Conservation (phyloP, 768 basidiomycete species). For the Suillus weaverae region DNA sequence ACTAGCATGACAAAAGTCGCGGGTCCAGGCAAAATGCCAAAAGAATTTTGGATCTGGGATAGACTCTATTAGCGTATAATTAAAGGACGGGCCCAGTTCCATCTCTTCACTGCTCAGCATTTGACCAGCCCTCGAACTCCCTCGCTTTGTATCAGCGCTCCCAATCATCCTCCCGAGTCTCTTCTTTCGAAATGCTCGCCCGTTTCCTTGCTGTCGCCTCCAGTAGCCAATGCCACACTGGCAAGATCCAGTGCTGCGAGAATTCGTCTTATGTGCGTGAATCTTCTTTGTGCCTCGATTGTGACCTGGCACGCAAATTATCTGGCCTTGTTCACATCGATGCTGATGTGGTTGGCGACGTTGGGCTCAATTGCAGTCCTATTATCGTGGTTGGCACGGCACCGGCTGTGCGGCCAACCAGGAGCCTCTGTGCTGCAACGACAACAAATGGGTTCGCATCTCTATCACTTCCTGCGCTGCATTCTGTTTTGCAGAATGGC, state of each 20-base stretch:
- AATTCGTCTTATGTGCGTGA: background rate
- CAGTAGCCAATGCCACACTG: constrained; percentile 27
- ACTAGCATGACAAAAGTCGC: too few relatives aligned
- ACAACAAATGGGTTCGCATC: constrained; percentile 19
- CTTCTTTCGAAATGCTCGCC: background rate
- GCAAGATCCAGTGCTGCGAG: constrained; percentile 31
- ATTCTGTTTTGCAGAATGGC: background rate
- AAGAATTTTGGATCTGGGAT: too few relatives aligned
- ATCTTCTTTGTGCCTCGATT: constrained; percentile 16
- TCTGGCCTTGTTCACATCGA: constrained; percentile 8
- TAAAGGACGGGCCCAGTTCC: background rate
- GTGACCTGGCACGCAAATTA: constrained; percentile 14
- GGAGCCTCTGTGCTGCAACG: constrained; percentile 25
- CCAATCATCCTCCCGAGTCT: background rate
- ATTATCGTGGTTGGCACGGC: constrained; percentile 23
- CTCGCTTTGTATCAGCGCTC: background rate
- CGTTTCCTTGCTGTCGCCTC: background rate
- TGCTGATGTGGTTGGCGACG: constrained; percentile 19
- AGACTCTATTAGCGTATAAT: background rate
- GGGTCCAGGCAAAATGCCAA: too few relatives aligned
- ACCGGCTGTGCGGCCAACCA: constrained; percentile 19
- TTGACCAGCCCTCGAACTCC: background rate
- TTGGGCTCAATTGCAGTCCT: constrained; percentile 26
- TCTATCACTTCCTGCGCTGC: background rate
- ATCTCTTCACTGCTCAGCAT: background rate